Evolutionary conservation across 2,329 filamentous ascomycete genomes (phyloP).

Genomic region (Diaporthe capsici): DNA sequence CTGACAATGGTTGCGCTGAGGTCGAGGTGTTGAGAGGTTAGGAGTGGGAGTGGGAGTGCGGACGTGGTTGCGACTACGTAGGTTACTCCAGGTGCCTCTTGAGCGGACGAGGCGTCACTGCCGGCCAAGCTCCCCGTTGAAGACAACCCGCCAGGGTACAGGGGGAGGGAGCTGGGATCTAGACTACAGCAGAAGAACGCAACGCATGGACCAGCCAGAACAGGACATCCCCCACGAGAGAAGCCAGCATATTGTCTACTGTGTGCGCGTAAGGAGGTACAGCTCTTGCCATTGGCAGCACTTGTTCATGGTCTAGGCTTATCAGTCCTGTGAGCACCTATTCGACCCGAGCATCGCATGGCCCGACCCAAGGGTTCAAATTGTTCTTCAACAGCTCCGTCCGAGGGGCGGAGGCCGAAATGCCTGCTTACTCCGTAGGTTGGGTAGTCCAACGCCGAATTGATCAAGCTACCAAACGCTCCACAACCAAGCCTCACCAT

Average conservation of each 20-base stretch:
- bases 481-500: not conserved
- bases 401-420: not conserved
- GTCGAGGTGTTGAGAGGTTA: not conserved
- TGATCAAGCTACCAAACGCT: not conserved
- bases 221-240: not conserved
- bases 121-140: constrained; percentile 34
- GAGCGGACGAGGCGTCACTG: constrained; percentile 29
- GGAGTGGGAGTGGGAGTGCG: not conserved
- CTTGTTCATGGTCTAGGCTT: not conserved
- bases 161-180: constrained; percentile 19
- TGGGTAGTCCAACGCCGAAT: not conserved
- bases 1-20: not conserved
- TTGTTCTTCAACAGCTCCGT: constrained; percentile 2
- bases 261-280: not conserved
- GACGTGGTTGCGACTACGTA: constrained; percentile 23
- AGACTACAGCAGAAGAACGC: not conserved
- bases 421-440: not conserved
- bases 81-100: constrained; percentile 3
- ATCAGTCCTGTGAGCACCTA: not conserved
- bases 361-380: not conserved
- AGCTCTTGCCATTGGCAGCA: not conserved
- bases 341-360: not conserved
- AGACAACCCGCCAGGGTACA: constrained; percentile 10
- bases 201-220: constrained; percentile 2
- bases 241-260: not conserved